These are phyloP conservation scores for Trichocomaceae sp. DNA, from an alignment of 2,329 filamentous ascomycete species.

Conservation along the genomic window DNA sequence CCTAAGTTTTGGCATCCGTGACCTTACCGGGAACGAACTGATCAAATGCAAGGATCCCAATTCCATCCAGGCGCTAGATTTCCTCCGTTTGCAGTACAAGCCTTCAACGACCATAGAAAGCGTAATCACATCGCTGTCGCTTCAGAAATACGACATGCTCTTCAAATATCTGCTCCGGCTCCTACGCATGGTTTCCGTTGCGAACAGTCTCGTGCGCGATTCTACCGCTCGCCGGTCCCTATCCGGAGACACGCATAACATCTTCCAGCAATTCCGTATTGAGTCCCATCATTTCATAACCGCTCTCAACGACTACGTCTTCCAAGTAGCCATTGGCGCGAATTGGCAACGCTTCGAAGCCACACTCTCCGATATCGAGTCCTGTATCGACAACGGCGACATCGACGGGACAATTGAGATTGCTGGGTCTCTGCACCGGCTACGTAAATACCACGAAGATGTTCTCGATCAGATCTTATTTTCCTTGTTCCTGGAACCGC, in stretches of 20 bases:
- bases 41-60: constrained; percentile 75
- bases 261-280: constrained; percentile 57
- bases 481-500: constrained; percentile 57
- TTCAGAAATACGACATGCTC: constrained; percentile 76
- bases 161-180: constrained; percentile 75
- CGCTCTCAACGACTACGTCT: constrained; percentile 67
- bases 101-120: constrained; percentile 63
- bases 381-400: constrained; percentile 45
- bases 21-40: constrained; percentile 71
- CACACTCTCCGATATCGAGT: constrained; percentile 59
- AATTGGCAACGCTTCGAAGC: constrained; percentile 66
- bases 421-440: constrained; percentile 56
- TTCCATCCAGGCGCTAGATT: constrained; percentile 84
- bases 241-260: constrained; percentile 32
- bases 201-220: constrained; percentile 58
- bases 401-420: constrained; percentile 42
- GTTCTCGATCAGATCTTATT: constrained; percentile 70
- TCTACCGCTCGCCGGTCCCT: constrained; percentile 36
- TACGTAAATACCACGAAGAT: constrained; percentile 64
- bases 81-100: constrained; percentile 79
- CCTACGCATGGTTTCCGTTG: constrained; percentile 70
- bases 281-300: constrained; percentile 76
- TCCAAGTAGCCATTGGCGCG: constrained; percentile 66
- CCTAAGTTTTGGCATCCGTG: constrained; percentile 76
- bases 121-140: constrained; percentile 62